phyloP scores from a whole-genome alignment of 768 basidiomycete genomes.

The Clathrus columnatus region DNA sequence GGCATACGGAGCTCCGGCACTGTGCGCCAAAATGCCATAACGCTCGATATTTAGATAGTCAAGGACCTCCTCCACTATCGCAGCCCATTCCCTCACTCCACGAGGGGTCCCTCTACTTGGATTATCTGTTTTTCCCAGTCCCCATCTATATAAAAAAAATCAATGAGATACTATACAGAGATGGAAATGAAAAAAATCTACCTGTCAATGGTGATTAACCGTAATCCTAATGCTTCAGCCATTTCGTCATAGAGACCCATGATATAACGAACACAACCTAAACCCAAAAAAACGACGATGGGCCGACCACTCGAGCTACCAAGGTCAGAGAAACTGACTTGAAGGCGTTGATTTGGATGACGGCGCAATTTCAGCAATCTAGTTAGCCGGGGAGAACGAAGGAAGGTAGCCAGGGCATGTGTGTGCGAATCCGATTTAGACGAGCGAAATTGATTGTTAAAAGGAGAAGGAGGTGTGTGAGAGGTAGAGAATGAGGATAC shows the following conservation, averaged over 20 bases:
- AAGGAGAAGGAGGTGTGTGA: conserved; percentile 18
- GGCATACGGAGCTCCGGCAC: conserved; percentile 92
- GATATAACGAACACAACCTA: conserved; percentile 91
- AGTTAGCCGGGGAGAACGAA: conserved; percentile 80
- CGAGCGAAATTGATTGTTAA: conserved; percentile 27
- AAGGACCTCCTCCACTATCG: conserved; percentile 83
- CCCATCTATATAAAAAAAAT: conserved; percentile 56
- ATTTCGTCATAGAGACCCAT: conserved; percentile 96
- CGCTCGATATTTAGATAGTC: conserved; percentile 67
- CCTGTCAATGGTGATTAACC: conserved; percentile 92
- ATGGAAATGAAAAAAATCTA: conserved; percentile 26
- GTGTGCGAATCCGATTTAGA: conserved; percentile 50
- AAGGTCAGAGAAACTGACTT: conserved; percentile 89
- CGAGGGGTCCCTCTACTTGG: conserved; percentile 53
- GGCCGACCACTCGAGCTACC: conserved; percentile 81
- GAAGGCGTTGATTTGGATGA: conserved; percentile 65
- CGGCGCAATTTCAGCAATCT: conserved; percentile 72
- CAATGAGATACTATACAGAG: conserved; percentile 12
- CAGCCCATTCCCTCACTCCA: conserved; percentile 86
- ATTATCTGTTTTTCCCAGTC: conserved; percentile 78
- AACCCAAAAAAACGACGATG: conserved; percentile 83
- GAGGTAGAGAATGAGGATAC: conserved; percentile 19
- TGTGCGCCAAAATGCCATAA: conserved; percentile 91
- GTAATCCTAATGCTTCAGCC: conserved; percentile 76
- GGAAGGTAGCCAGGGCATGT: conserved; percentile 75